phyloP scores from a whole-genome alignment of 2,329 filamentous ascomycete genomes.

The Aspergillus quadricinctus region DNA sequence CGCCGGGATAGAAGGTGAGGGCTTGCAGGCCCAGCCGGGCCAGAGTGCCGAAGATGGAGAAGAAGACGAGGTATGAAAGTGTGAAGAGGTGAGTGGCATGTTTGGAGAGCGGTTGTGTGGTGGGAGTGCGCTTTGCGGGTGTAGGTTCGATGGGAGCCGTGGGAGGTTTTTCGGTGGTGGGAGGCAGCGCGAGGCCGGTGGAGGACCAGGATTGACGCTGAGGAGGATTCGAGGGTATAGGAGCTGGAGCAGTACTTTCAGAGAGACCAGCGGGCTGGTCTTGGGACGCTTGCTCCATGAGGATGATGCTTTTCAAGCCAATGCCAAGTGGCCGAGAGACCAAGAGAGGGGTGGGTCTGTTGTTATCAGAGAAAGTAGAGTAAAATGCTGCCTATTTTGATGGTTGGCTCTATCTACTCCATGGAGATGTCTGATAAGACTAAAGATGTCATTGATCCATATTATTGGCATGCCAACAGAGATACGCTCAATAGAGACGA shows the following conservation, averaged over 20 bases:
- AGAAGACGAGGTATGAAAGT: conserved; percentile 77
- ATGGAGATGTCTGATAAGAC: too few relatives aligned
- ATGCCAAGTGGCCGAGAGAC: too few relatives aligned
- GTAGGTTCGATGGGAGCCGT: conserved; percentile 10
- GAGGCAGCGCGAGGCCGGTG: conserved; percentile 20
- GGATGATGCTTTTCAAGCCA: background rate
- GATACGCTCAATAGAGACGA: background rate
- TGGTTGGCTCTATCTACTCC: too few relatives aligned
- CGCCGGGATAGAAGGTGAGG: conserved; percentile 72
- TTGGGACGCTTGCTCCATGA: background rate
- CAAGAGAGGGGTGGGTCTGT: too few relatives aligned
- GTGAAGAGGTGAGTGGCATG: conserved; percentile 62
- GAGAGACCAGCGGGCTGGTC: conserved; percentile 9
- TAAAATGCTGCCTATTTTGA: too few relatives aligned
- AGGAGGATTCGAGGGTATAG: background rate
- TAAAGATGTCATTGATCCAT: too few relatives aligned
- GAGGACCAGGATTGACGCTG: conserved; percentile 36
- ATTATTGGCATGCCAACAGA: background rate
- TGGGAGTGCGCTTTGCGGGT: conserved; percentile 8
- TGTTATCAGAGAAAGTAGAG: too few relatives aligned
- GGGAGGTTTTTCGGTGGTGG: conserved; percentile 13
- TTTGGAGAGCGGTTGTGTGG: conserved; percentile 40
- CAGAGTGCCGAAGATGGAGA: conserved; percentile 78
- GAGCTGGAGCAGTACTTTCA: conserved; percentile 27
- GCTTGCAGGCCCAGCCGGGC: conserved; percentile 76